Evolutionary conservation across 2,329 filamentous ascomycete species (phyloP).

Genomic region (Alternaria gansuensis): DNA sequence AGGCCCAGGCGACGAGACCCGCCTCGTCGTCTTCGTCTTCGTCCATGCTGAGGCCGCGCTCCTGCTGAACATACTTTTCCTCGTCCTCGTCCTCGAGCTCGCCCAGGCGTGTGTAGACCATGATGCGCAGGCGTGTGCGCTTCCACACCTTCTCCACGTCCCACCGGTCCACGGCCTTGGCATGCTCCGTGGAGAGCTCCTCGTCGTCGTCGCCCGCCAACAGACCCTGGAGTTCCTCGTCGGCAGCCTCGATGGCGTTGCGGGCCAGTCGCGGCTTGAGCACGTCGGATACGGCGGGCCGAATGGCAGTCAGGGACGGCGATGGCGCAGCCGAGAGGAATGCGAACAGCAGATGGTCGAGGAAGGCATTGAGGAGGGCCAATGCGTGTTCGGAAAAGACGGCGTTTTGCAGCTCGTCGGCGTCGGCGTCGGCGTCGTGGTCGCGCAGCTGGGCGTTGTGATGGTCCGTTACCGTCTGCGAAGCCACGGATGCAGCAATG

Average conservation of each 20-base stretch:
- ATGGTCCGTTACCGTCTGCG: constrained; percentile 89
- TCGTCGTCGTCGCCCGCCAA: constrained; percentile 76
- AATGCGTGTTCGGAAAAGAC: constrained; percentile 77
- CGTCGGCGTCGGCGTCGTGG: constrained; percentile 67
- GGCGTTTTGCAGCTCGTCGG: constrained; percentile 69
- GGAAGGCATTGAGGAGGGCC: constrained; percentile 84
- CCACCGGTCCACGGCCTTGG: constrained; percentile 67
- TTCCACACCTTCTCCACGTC: constrained; percentile 96
- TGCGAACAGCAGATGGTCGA: constrained; percentile 92
- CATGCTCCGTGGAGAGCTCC: constrained; percentile 41
- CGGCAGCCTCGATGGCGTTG: constrained; percentile 81
- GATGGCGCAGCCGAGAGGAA: constrained; percentile 83
- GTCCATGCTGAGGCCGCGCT: constrained; percentile 68
- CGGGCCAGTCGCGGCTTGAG: constrained; percentile 88
- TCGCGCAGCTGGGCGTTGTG: constrained; percentile 77
- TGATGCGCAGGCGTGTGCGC: constrained; percentile 87
- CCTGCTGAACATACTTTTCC: constrained; percentile 84
- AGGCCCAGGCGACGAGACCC: constrained; percentile 78
- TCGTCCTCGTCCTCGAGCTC: constrained; percentile 99
- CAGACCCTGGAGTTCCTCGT: constrained; percentile 88
- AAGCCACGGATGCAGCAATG: constrained; percentile 86
- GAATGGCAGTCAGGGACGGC: constrained; percentile 76
- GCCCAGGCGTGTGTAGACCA: constrained; percentile 96
- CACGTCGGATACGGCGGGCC: constrained; percentile 84
- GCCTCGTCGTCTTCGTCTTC: constrained; percentile 49